Conservation (phyloP, 345 rosid species). For the Lepidium aucheri region DNA sequence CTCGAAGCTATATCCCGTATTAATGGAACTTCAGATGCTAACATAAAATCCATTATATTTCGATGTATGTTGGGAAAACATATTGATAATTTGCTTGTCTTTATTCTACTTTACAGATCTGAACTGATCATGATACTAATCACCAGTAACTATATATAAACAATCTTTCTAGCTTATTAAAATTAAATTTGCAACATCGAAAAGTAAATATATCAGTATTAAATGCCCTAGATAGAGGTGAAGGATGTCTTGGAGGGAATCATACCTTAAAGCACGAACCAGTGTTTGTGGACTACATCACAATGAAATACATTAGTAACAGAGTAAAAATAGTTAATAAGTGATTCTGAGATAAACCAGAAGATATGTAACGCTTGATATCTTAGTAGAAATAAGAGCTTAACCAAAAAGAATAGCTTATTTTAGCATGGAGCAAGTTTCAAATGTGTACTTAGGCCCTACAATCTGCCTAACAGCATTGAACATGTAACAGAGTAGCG, state of each 20-base stretch:
- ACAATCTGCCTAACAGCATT: neutral
- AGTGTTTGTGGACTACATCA: constrained; percentile 93
- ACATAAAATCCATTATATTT: constrained; percentile 4
- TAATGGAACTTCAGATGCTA: neutral
- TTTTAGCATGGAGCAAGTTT: neutral
- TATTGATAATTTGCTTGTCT: neutral
- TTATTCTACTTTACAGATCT: neutral
- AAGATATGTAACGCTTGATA: neutral
- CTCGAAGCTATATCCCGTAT: neutral
- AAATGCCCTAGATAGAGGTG: neutral
- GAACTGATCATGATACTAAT: neutral
- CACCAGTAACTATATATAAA: neutral
- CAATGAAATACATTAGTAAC: constrained; percentile 16
- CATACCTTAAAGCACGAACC: constrained; percentile 96
- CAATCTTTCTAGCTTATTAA: neutral
- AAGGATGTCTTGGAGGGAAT: neutral
- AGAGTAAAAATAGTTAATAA: neutral
- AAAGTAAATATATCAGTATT: neutral
- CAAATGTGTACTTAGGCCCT: neutral
- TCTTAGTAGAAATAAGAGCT: neutral
- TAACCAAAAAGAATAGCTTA: neutral
- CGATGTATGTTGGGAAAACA: neutral
- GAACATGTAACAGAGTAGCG: neutral
- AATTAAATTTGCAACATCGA: neutral
- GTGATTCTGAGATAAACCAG: neutral